A percentile compares a stretch with the other conserved stretches of the same genome.
Conservation (phyloP, 108 stramenopile genomes). For the Discostella pseudostelligera region DNA sequence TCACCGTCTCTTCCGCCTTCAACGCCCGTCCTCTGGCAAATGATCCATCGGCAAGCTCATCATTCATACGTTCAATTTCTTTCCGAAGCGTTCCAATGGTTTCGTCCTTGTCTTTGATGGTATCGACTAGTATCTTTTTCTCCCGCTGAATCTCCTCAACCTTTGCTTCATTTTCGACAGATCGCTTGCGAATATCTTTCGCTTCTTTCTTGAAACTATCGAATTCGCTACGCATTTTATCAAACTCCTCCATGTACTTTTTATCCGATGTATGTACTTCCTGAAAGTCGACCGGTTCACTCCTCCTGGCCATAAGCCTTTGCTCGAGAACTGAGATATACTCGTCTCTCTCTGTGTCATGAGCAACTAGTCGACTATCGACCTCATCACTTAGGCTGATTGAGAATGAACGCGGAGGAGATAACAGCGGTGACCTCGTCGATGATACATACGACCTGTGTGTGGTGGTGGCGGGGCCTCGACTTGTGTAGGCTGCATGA, state of each 20-base stretch:
- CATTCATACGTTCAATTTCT: slow-evolving; percentile 32
- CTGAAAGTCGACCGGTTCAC: neutral
- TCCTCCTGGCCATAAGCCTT: slow-evolving; percentile 2
- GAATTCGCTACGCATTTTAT: neutral
- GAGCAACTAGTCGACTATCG: slow-evolving; percentile 26
- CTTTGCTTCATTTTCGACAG: slow-evolving; percentile 13
- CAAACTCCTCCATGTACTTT: slow-evolving; percentile 1
- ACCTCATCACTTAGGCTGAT: slow-evolving; percentile 28
- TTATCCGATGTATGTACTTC: neutral
- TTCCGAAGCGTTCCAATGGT: slow-evolving; percentile 22
- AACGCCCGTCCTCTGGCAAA: slow-evolving; percentile 17
- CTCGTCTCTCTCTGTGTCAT: slow-evolving; percentile 40
- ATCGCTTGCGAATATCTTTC: slow-evolving; percentile 1
- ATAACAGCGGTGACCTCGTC: no score
- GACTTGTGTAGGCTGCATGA: no score
- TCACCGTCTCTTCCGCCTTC: slow-evolving; percentile 30
- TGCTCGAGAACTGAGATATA: slow-evolving; percentile 8
- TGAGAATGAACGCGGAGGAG: no score
- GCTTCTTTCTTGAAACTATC: slow-evolving; percentile 4
- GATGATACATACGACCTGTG: no score
- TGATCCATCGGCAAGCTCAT: slow-evolving; percentile 31
- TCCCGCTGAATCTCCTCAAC: slow-evolving; percentile 5
- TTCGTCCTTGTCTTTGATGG: slow-evolving; percentile 25
- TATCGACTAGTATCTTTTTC: slow-evolving; percentile 13
- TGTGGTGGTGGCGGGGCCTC: no score